Conservation (phyloP, 306 rosid species). For the Dalbergia cultrata region DNA sequence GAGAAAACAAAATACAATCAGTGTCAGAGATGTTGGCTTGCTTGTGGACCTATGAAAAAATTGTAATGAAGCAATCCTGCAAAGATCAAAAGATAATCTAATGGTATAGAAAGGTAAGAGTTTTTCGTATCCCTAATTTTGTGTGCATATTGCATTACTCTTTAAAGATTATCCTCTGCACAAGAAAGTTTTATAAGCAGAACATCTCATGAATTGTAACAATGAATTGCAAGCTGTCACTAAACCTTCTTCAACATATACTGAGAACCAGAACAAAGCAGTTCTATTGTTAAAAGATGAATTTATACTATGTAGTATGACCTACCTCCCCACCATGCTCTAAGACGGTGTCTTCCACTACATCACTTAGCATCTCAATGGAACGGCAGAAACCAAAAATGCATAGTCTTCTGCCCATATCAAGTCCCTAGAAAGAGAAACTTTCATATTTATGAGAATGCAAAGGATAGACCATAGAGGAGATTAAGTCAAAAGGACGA, state of each 20-base stretch:
- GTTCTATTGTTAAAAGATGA: constrained; percentile 31
- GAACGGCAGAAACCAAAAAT: constrained; percentile 96
- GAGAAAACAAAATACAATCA: no score
- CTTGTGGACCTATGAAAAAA: no score
- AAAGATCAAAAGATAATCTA: background rate
- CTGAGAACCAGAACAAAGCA: constrained; percentile 26
- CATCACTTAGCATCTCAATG: constrained; percentile 96
- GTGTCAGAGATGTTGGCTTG: no score
- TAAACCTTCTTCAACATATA: constrained; percentile 7
- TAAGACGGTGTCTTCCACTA: constrained; percentile 92
- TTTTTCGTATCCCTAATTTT: constrained; percentile 4
- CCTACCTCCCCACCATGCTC: constrained; percentile 98
- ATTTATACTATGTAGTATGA: background rate
- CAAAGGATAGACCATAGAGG: constrained; percentile 4
- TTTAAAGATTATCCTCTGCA: constrained; percentile 6
- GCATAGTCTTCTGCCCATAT: constrained; percentile 89
- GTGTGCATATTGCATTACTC: background rate
- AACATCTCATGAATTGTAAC: constrained; percentile 32
- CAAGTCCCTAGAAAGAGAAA: constrained; percentile 77
- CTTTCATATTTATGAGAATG: constrained; percentile 32
- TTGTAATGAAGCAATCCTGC: background rate
- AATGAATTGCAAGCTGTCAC: constrained; percentile 7
- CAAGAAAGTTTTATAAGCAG: constrained; percentile 12
- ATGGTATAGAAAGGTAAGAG: background rate
- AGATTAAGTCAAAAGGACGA: constrained; percentile 33